A percentile compares a stretch with the other conserved stretches of the same genome.
Conservation (phyloP, 2,329 filamentous ascomycete species). For the Epichloe aotearoae region DNA sequence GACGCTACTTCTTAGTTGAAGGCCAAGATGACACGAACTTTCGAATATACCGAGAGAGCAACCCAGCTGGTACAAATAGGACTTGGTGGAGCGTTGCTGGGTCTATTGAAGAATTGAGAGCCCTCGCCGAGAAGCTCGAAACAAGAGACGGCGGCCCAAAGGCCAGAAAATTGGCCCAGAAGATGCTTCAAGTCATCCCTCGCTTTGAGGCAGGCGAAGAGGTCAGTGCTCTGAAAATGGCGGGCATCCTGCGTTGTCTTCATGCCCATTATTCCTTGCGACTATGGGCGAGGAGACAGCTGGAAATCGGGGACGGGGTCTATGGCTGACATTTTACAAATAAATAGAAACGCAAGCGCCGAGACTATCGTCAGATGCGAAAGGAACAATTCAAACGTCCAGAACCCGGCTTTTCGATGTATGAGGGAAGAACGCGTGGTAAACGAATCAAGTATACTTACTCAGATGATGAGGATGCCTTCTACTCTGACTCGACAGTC, state of each 20-base stretch:
- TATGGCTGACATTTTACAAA: slow-evolving; percentile 22
- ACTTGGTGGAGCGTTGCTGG: slow-evolving; percentile 93
- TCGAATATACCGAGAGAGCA: slow-evolving; percentile 86
- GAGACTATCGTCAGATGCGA: slow-evolving; percentile 77
- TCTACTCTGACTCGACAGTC: slow-evolving; percentile 47
- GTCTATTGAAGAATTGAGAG: slow-evolving; percentile 71
- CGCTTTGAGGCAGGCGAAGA: slow-evolving; percentile 90
- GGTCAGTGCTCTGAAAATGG: slow-evolving; percentile 34
- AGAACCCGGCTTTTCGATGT: slow-evolving; percentile 81
- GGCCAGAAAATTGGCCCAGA: slow-evolving; percentile 63
- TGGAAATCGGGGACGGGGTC: neutral
- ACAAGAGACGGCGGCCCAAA: slow-evolving; percentile 67
- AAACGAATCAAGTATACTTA: slow-evolving; percentile 96
- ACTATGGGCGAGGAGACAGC: neutral
- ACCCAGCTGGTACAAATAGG: slow-evolving; percentile 58
- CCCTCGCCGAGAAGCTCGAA: slow-evolving; percentile 62
- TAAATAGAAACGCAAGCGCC: slow-evolving; percentile 70
- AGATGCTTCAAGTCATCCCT: slow-evolving; percentile 67
- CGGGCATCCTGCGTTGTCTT: too few relatives aligned
- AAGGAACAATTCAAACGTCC: slow-evolving; percentile 80
- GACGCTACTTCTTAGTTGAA: slow-evolving; percentile 87
- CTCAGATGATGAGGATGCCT: slow-evolving; percentile 72
- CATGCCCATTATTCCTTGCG: too few relatives aligned
- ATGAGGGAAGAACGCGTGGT: slow-evolving; percentile 89
- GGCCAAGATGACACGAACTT: slow-evolving; percentile 90